A percentile compares a stretch with the other conserved stretches of the same genome.
Evolutionary conservation across 2,329 filamentous ascomycete species (phyloP).

Genomic region (Fusarium ambrosium): DNA sequence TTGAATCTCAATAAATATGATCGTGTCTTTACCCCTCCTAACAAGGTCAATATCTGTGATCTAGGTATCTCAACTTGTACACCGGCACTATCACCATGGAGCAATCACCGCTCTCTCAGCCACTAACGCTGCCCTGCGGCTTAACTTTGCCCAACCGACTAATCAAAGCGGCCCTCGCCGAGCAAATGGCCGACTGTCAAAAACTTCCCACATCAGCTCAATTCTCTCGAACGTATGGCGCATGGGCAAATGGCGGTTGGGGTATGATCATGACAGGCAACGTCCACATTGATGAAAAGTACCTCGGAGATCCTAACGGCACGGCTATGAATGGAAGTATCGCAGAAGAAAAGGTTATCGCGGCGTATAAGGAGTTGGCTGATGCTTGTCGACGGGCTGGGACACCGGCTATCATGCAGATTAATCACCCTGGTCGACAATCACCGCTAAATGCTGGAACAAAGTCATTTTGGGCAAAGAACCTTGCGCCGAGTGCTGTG

Average conservation of each 20-base stretch:
- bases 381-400: constrained; percentile 47
- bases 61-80: neutral
- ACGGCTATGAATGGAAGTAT: constrained; percentile 46
- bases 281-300: constrained; percentile 57
- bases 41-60: neutral
- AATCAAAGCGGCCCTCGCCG: constrained; percentile 64
- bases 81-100: constrained; percentile 18
- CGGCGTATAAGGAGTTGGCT: constrained; percentile 57
- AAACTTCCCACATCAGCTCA: constrained; percentile 58
- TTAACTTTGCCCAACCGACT: constrained; percentile 69
- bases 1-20: neutral
- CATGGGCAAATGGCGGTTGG: constrained; percentile 69
- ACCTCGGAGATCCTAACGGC: constrained; percentile 55
- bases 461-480: constrained; percentile 54
- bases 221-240: constrained; percentile 61
- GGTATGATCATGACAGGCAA: constrained; percentile 66
- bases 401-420: constrained; percentile 58
- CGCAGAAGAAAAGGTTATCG: constrained; percentile 46
- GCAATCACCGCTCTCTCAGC: constrained; percentile 43
- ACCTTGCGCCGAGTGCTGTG: constrained; percentile 59
- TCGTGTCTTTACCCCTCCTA: neutral
- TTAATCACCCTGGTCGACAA: constrained; percentile 64
- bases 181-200: constrained; percentile 57
- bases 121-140: constrained; percentile 67
- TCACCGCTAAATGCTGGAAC: constrained; percentile 55